These are phyloP conservation scores for Stygiomarasmius scandens DNA, from an alignment of 1,284 basidiomycete genomes.

Conservation along the genomic window DNA sequence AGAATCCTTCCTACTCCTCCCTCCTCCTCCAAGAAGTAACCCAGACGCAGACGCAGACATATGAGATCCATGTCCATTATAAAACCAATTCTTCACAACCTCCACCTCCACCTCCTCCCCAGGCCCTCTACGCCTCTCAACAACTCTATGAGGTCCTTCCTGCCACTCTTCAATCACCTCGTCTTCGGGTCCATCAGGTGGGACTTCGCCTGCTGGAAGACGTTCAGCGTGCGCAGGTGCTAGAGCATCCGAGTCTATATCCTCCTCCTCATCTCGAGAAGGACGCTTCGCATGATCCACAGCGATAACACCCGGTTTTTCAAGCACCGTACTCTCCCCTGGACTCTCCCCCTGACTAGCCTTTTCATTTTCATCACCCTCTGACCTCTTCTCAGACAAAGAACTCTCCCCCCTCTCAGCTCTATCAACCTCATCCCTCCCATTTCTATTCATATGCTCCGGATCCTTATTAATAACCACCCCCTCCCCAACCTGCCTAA, in stretches of 20 bases:
- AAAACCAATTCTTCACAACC: conserved; percentile 48
- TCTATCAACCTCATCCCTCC: conserved; percentile 18
- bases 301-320: background rate
- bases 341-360: too few species aligned
- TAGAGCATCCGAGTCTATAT: too few species aligned
- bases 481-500: conserved; percentile 69
- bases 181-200: conserved; percentile 40
- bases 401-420: conserved; percentile 52
- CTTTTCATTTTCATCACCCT: too few species aligned
- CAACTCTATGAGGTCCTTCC: conserved; percentile 69
- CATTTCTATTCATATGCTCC: background rate
- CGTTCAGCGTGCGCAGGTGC: too few species aligned
- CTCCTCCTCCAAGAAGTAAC: conserved; percentile 19
- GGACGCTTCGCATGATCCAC: too few species aligned
- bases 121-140: conserved; percentile 58
- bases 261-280: too few species aligned
- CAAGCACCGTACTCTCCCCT: background rate
- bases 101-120: conserved; percentile 72
- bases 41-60: too few species aligned
- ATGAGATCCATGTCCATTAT: conserved; percentile 20
- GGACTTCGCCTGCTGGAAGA: conserved; percentile 1
- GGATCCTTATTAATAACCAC: conserved; percentile 78
- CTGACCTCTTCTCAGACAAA: background rate
- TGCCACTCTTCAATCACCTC: conserved; percentile 58
- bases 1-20: conserved; percentile 21